A percentile compares a stretch with the other conserved stretches of the same genome.
Conservation (phyloP, 2,329 filamentous ascomycete genomes). For the Aspergillus nomiae region DNA sequence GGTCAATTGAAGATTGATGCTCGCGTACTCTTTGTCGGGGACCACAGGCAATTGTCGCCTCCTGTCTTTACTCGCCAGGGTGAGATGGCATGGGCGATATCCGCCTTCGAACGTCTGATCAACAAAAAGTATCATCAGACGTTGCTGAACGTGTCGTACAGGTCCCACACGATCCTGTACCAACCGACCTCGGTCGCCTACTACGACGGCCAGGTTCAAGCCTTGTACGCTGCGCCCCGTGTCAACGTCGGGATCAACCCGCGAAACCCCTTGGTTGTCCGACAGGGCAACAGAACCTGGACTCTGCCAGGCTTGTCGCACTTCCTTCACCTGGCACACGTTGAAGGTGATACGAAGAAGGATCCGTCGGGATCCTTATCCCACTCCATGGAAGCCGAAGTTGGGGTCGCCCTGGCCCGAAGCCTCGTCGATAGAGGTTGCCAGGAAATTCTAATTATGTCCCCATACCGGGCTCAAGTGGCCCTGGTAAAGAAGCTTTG, state of each 20-base stretch:
- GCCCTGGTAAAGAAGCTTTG: not conserved
- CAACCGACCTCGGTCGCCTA: constrained; percentile 2
- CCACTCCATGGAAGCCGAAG: not conserved
- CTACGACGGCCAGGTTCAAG: not conserved
- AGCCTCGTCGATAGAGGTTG: not conserved
- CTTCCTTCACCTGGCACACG: constrained; percentile 2
- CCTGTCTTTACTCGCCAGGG: no score
- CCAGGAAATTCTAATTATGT: constrained; percentile 2
- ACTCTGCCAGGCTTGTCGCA: not conserved
- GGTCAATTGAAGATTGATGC: no score
- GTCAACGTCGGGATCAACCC: not conserved
- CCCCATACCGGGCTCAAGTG: constrained; percentile 9
- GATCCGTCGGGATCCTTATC: not conserved
- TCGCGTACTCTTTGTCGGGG: no score
- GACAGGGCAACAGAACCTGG: not conserved
- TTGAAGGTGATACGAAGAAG: not conserved
- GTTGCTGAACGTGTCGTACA: no score
- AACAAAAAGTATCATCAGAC: no score
- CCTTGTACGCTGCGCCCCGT: not conserved
- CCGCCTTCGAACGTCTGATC: no score
- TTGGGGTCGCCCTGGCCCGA: not conserved
- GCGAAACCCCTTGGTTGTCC: not conserved
- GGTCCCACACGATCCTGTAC: not conserved
- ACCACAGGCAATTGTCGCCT: no score
- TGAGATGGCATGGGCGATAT: no score